phyloP scores from a whole-genome alignment of 768 basidiomycete genomes.

The Leucogyrophana mollusca region DNA sequence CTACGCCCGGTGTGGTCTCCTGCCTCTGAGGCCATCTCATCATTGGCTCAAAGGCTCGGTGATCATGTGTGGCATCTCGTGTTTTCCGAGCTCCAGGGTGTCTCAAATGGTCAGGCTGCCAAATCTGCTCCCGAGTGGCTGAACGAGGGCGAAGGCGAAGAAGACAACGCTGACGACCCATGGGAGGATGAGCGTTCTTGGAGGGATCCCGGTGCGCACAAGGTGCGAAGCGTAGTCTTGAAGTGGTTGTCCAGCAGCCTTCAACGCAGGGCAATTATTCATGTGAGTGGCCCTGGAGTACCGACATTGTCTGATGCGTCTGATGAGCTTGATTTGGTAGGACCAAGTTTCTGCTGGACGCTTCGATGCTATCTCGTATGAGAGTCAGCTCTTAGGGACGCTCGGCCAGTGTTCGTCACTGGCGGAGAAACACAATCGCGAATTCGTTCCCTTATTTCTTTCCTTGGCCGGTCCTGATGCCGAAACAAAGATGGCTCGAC shows the following conservation, averaged over 20 bases:
- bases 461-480: conserved; percentile 39
- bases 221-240: conserved; percentile 45
- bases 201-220: conserved; percentile 74
- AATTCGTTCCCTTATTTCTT: conserved; percentile 86
- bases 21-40: conserved; percentile 63
- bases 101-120: conserved; percentile 14
- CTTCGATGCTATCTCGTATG: conserved; percentile 76
- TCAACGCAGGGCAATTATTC: conserved; percentile 30
- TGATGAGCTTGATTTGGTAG: conserved; percentile 21
- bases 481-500: conserved; percentile 46
- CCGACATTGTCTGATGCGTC: neutral
- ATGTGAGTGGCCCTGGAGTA: conserved; percentile 26
- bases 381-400: conserved; percentile 71
- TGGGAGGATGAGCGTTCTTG: conserved; percentile 74
- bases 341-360: conserved; percentile 46
- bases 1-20: conserved; percentile 89
- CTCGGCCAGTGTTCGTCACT: conserved; percentile 69
- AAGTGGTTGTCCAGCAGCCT: conserved; percentile 43
- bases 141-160: conserved; percentile 17
- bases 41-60: conserved; percentile 52
- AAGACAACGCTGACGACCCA: conserved; percentile 26
- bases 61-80: conserved; percentile 72
- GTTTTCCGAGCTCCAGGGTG: conserved; percentile 56
- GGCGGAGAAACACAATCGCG: conserved; percentile 84
- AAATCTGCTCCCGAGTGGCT: conserved; percentile 22